Evolutionary conservation across 2,329 filamentous ascomycete genomes (phyloP), one percentile per base, ranked within the genome.

Genomic region (Pseudofabraea citricarpa): DNA sequence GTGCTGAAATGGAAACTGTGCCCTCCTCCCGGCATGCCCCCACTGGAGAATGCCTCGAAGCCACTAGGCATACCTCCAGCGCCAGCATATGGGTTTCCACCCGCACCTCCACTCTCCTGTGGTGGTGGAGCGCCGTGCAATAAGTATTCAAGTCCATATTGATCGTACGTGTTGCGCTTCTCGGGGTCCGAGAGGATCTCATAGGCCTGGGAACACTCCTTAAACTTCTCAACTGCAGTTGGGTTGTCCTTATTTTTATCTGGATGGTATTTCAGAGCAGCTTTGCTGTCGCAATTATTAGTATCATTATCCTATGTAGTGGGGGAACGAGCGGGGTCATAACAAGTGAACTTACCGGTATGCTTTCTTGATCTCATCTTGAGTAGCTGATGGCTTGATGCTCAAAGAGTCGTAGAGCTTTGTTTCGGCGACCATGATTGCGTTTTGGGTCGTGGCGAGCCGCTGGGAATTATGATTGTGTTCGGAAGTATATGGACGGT

Each of bases 161-260:
- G 84, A 64, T 98, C 93, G 64, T 98, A 98, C 32, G 84, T 83
- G 67, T 95, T 93, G 59, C 93, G 85, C 70, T 97, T 98, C 64
- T 97, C 90, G 47, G 91, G 90, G 59, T 98, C 93, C 49, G 89
- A 95, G 3, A 98, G 82, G 56, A 98, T 95, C 70, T 98, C 93
- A 71, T 96, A 98, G 45, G 93, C 93, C 70, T 97, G 90, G 1
- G 90, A 95, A 52, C 90, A 87, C 65, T 97, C 93, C 71, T 98
- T 98, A 76, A 98, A 98, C 68, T 91, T 96, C 64, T 97, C 93
- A 48, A 81, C 74, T 7, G 91, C 88, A 41, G 81, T 71, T 22
- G 90, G 82, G 57, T 91, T 90, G 69, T 95, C 84, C 67, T 90
- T 90, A 75, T 97, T 98, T 76, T 97, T 98, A 74, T 98, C 93